Evolutionary conservation across 192 early-diverging fungal genomes (phyloP), one percentile per base, ranked within the genome.

Genomic region (Funneliformis mosseae): DNA sequence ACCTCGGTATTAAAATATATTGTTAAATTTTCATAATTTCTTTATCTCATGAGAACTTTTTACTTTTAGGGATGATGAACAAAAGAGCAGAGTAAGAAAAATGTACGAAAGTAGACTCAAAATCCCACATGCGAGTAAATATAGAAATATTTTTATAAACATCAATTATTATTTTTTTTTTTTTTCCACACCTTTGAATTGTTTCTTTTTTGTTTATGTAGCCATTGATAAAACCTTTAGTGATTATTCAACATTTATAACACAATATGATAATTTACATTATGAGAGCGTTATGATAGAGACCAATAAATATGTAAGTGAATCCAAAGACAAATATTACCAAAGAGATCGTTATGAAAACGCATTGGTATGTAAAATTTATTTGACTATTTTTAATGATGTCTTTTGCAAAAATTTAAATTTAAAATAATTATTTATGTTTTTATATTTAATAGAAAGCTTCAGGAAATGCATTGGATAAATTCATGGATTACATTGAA

Each of bases 231-330:
- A 88, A 11, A 94, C 94, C 0, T 94, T 93, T 33, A 82, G 78
- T 12, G 81, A 78, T 21, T 91, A 93, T 72, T 94, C 92, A 3
- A 80, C 86, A 1, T 92, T 94, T 71, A 90, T 94, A 46, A 88
- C 87, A 11, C 79, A 77, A 11, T 87, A 88, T 64, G 85, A 89
- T 64, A 77, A 78, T 60, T 73, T 50, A 2, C 80, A 90, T 14
- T 95, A 92, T 80, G 93, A 94, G 76, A 67, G 67, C 1, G 81
- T 69, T 2, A 84, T 95, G 88, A 75, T 87, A 1, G 28, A 80
- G 25, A 83, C 85, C 41, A 93, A 86, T 62, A 80, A 80, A 14
- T 81, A 86, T 14, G 85, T 81, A 28, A 67, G 85, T 46, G 83
- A 83, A 28, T 85, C 90, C 2, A 86, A 87, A 69, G 62, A 79